Base-by-base conservation (phyloP, 768 basidiomycete species). In the Dictyophora rubrovolvata region DNA sequence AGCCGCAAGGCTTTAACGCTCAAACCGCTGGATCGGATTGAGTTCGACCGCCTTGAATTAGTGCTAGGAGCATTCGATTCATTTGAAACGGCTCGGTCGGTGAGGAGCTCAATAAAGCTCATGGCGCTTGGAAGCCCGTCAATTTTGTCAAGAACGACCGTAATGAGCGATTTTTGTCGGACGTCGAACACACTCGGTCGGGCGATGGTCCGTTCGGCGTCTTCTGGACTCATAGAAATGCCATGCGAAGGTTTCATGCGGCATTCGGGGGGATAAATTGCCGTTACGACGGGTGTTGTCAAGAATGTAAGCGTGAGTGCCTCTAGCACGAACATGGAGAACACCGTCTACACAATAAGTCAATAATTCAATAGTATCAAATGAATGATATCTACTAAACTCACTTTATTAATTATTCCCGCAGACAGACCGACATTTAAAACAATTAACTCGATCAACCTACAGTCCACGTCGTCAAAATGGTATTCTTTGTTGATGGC, bases 121-220 rank as follows among this genome's bases (percentile, higher is more conserved):
- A 99, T 94, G 71, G 90, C 84, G 10, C 87, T 82, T 0, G 93
- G 86, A 0, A 98, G 69, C 67, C 93, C 89, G 65, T 96, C 95
- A 50, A 94, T 74, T 68, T 85, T 89, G 69, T 95, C 93, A 16
- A 98, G 79, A 17, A 98, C 84, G 61, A 97, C 82, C 0, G 87
- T 86, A 72, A 94, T 89, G 10, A 83, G 78, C 1, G 75, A 77
- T 54, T 80, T 86, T 70, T 72, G 71, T 7, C 69, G 68, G 8
- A 34, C 9, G 10, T 36, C 28, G 35, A 16, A 10, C 28, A 3
- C 11, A 35, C 22, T 2, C 2, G 14, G 14, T 20, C 12, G 23
- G 33, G 8, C 10, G 20, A 23, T 10, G 36, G 20, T 49, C 18
- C 7, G 20, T 42, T 28, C 60, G 54, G 53, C 52, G 51, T 20